Evolutionary conservation across 495 filamentous ascomycete species (phyloP).

Genomic region (Penicillium egyptiacum): DNA sequence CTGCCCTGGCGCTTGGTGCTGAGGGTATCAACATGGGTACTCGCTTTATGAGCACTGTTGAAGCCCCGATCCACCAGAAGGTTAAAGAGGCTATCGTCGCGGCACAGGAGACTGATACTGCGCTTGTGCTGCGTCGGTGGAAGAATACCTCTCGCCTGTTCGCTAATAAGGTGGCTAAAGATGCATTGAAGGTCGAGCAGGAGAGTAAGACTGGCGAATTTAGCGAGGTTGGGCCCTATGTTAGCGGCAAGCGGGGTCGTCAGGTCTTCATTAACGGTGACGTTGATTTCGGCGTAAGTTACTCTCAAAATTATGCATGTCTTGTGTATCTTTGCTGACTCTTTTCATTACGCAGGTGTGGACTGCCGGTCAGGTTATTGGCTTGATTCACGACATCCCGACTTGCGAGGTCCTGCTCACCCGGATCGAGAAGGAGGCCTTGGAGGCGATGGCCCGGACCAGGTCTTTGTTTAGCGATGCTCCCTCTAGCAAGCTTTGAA

Average conservation of each 20-base stretch:
- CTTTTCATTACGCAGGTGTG: constrained; percentile 51
- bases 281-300: constrained; percentile 80
- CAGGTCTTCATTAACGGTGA: constrained; percentile 94
- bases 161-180: constrained; percentile 80
- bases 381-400: constrained; percentile 68
- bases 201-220: constrained; percentile 89
- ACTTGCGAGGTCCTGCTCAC: constrained; percentile 58
- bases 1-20: constrained; percentile 85
- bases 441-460: constrained; percentile 47
- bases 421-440: constrained; percentile 65
- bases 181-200: constrained; percentile 78
- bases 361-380: constrained; percentile 72
- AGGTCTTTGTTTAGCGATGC: constrained; percentile 39
- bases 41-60: constrained; percentile 89
- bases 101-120: constrained; percentile 86
- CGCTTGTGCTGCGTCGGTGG: constrained; percentile 86
- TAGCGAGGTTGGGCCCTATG: constrained; percentile 81
- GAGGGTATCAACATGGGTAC: constrained; percentile 97
- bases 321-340: constrained; percentile 6
- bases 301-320: neutral
- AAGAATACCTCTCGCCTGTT: constrained; percentile 88
- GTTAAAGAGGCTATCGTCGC: constrained; percentile 91
- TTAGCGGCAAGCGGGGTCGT: constrained; percentile 88
- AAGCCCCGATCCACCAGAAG: constrained; percentile 88
- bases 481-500: constrained; percentile 42